Evolutionary conservation across 1,284 basidiomycete species (phyloP).

Genomic region (Cryptococcus deneoformans): DNA sequence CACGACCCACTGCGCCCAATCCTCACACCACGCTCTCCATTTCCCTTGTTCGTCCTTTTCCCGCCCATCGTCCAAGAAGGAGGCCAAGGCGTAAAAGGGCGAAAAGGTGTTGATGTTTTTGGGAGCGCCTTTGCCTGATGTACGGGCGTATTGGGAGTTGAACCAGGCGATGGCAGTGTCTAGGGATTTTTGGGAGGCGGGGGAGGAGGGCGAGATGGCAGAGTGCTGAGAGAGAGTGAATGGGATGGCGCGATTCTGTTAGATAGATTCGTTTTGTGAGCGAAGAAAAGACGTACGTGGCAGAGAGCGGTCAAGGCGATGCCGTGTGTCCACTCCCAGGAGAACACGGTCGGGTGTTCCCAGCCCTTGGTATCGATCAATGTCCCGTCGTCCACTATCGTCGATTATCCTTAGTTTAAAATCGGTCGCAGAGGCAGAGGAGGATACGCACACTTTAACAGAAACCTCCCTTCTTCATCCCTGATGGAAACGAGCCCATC

Average conservation of each 20-base stretch:
- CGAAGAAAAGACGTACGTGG: conserved; percentile 15
- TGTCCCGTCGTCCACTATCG: conserved; percentile 56
- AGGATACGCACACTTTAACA: conserved; percentile 49
- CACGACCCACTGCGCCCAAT: conserved; percentile 67
- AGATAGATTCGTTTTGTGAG: not conserved
- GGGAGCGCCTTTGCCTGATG: conserved; percentile 53
- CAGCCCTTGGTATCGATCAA: conserved; percentile 66
- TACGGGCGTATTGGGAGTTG: conserved; percentile 55
- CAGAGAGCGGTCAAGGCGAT: conserved; percentile 17
- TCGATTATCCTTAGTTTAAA: not conserved
- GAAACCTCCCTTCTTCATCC: conserved; percentile 60
- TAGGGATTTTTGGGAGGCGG: conserved; percentile 51
- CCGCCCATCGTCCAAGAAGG: conserved; percentile 46
- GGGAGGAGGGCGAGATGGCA: conserved; percentile 45
- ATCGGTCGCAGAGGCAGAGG: not conserved
- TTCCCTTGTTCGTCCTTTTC: conserved; percentile 20
- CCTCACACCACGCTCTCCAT: conserved; percentile 51
- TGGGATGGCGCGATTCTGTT: not conserved
- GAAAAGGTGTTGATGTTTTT: conserved; percentile 71
- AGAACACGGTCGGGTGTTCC: conserved; percentile 44
- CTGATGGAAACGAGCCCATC: conserved; percentile 61
- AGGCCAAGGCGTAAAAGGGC: conserved; percentile 59
- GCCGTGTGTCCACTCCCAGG: conserved; percentile 67
- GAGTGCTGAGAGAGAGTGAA: conserved; percentile 25
- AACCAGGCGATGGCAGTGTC: conserved; percentile 60